Base-by-base conservation (phyloP, 73 alveolate species). In the Symbiodinium natans region DNA sequence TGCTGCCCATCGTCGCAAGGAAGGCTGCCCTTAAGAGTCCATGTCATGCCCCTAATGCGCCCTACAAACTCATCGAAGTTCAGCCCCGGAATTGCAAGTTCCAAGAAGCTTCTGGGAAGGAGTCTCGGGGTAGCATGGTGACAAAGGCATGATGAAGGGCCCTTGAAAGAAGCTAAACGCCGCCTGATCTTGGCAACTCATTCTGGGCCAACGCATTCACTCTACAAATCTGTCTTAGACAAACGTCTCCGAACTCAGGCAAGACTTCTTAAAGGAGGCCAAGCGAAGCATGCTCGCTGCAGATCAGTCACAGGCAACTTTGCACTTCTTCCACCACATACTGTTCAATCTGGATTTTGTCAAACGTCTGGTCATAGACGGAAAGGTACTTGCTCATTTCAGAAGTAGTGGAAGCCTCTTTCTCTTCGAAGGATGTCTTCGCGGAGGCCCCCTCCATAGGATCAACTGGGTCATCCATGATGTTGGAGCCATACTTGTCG, bases 281-380 rank as follows among this genome's bases (percentile, higher is more conserved):
- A n/a, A n/a, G n/a, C n/a, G n/a, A n/a, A n/a, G n/a, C n/a, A n/a
- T n/a, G n/a, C n/a, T n/a, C n/a, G n/a, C n/a, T n/a, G n/a, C 84
- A n/a, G 84, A n/a, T 63, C 38, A 63, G 80, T 25, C 80, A 23
- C 80, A 63, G 40, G 9, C 80, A 23, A 9, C 10, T 4, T 29
- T 63, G 80, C 80, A 63, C 40, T 43, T 88, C 95, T 36, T 88
- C 63, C 46, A 59, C 86, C 48, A 88, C 95, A 29, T 88, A 86
- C 3, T 73, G 29, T 1, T 86, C 86, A 27, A 88, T 41, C 74
- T 59, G 86, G 75, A 88, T 88, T 54, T 88, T 88, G 85, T 88
- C 95, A 29, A 88, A 88, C 9, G 95, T 88, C 46, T 88, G 95
- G 8, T 88, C 95, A 19, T 88, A 88, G 27, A 88, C 95, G 43